Conservation (phyloP, 2,329 filamentous ascomycete genomes). For the Gaeumannomyces tritici region DNA sequence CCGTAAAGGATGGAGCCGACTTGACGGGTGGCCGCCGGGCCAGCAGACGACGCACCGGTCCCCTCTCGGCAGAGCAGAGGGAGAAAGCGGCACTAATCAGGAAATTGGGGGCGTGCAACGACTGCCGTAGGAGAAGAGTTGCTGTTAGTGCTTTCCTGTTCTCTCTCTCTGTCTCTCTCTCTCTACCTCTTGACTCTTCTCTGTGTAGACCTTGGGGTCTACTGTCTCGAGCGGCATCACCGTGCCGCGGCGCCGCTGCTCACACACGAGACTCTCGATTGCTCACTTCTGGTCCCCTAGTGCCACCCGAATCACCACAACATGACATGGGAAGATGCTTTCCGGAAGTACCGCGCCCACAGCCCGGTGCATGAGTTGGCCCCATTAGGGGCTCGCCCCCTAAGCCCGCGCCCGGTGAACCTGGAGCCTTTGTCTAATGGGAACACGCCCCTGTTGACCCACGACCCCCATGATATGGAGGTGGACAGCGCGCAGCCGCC, state of each 20-base stretch:
- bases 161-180: not conserved
- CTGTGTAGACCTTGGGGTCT: not conserved
- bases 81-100: conserved; percentile 50
- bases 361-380: conserved; percentile 43
- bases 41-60: conserved; percentile 49
- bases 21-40: conserved; percentile 42
- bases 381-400: conserved; percentile 28
- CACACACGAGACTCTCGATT: not conserved
- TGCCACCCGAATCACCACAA: conserved; percentile 51
- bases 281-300: conserved; percentile 19
- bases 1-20: conserved; percentile 45
- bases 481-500: conserved; percentile 31
- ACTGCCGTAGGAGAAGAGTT: conserved; percentile 47
- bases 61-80: conserved; percentile 46
- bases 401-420: conserved; percentile 24
- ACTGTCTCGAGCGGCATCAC: not conserved
- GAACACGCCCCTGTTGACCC: conserved; percentile 27
- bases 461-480: conserved; percentile 45
- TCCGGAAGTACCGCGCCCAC: conserved; percentile 42
- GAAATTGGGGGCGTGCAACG: conserved; percentile 47
- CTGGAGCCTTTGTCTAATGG: conserved; percentile 28
- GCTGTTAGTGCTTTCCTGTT: conserved; percentile 36
- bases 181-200: no score
- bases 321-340: conserved; percentile 51
- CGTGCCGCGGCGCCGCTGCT: conserved; percentile 4